These are phyloP conservation scores for Diddensiella santjacobensis DNA, from an alignment of 805 yeast species.

Conservation along the genomic window DNA sequence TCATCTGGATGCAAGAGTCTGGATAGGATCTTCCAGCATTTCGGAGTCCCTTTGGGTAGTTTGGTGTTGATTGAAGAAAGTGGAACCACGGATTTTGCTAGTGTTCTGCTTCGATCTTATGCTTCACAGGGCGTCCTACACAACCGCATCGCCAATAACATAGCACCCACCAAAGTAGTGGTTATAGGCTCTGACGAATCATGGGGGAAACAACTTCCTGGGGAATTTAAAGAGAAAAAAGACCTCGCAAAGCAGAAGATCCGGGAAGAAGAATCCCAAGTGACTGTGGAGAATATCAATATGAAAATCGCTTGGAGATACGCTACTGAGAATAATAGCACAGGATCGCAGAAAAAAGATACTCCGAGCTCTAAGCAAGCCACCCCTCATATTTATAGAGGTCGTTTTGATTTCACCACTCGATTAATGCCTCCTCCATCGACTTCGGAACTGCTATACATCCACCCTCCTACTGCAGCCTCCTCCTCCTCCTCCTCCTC, in stretches of 20 bases:
- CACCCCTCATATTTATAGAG: constrained; percentile 53
- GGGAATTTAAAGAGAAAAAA: constrained; percentile 58
- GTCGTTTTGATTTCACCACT: constrained; percentile 75
- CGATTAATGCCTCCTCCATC: constrained; percentile 61
- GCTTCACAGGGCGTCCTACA: constrained; percentile 75
- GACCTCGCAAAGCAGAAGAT: constrained; percentile 32
- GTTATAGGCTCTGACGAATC: constrained; percentile 54
- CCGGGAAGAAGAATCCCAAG: constrained; percentile 43
- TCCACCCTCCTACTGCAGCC: constrained; percentile 27
- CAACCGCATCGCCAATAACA: constrained; percentile 38
- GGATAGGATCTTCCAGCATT: constrained; percentile 72
- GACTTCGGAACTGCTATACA: constrained; percentile 54
- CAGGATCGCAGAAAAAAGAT: constrained; percentile 8
- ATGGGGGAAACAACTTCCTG: constrained; percentile 75
- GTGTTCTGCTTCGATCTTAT: constrained; percentile 63
- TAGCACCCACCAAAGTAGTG: constrained; percentile 49
- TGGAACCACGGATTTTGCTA: constrained; percentile 83
- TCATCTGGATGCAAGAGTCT: constrained; percentile 79
- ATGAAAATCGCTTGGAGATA: constrained; percentile 95
- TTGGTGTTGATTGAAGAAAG: constrained; percentile 72
- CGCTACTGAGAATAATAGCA: constrained; percentile 42
- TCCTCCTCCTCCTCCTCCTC: no score
- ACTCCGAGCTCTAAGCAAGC: constrained; percentile 20
- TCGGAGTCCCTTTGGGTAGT: constrained; percentile 78
- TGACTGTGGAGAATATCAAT: constrained; percentile 65